Evolutionary conservation across 257 asterid genomes (phyloP).

Genomic region (Ajuga chamaepitys): DNA sequence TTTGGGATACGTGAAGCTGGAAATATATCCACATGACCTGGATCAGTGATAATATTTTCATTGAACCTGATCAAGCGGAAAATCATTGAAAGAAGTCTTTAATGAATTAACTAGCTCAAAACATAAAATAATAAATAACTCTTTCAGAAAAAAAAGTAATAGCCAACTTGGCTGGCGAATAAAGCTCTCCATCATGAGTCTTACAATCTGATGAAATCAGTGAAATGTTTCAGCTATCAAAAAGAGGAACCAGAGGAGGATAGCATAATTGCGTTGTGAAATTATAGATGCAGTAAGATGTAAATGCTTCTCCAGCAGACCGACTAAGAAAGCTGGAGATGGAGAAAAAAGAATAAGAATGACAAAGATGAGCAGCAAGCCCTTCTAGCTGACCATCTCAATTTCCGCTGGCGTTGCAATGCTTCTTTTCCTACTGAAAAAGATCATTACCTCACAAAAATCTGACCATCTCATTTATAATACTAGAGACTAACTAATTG

Average conservation of each 20-base stretch:
- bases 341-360: not conserved
- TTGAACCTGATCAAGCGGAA: conserved; percentile 64
- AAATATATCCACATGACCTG: conserved; percentile 93
- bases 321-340: not conserved
- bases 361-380: not conserved
- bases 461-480: not conserved
- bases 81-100: conserved; percentile 17
- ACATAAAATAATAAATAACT: not conserved
- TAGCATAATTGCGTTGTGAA: not conserved
- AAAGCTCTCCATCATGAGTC: not conserved
- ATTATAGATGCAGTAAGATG: not conserved
- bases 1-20: conserved; percentile 84
- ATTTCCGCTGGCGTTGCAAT: not conserved
- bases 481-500: not conserved
- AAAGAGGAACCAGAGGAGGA: not conserved
- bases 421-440: no score
- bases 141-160: not conserved
- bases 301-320: not conserved
- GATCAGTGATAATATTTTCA: conserved; percentile 77
- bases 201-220: not conserved
- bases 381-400: not conserved
- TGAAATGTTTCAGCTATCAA: not conserved
- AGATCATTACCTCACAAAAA: no score
- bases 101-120: conserved; percentile 9
- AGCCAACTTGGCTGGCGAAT: not conserved